Percentiles rank a stretch among this genome's conserved stretches.
phyloP scores from a whole-genome alignment of 2,329 filamentous ascomycete species.

The Coniochaeta sp. region DNA sequence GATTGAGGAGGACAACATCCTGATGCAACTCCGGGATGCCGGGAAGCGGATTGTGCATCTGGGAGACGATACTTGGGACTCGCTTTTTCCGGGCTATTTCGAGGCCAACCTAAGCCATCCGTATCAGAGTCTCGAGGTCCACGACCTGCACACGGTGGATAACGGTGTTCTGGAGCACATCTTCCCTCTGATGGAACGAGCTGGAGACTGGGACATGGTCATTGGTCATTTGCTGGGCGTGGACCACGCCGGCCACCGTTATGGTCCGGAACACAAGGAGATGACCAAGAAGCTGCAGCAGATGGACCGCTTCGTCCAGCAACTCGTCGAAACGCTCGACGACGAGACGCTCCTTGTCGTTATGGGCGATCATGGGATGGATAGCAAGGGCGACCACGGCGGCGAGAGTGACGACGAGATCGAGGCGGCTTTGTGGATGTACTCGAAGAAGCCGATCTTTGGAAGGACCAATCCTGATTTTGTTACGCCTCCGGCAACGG shows the following conservation, averaged over 20 bases:
- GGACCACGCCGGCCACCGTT: constrained; percentile 93
- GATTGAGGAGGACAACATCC: constrained; percentile 83
- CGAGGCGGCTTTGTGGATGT: constrained; percentile 96
- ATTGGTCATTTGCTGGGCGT: constrained; percentile 93
- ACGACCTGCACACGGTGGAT: constrained; percentile 94
- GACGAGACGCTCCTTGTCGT: constrained; percentile 84
- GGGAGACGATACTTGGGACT: constrained; percentile 96
- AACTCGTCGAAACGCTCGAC: constrained; percentile 66
- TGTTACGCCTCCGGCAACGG: constrained; percentile 54
- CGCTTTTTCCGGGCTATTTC: constrained; percentile 90
- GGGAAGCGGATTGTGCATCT: constrained; percentile 77
- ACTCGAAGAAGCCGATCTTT: constrained; percentile 80
- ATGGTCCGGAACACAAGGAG: constrained; percentile 84
- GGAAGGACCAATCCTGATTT: constrained; percentile 63
- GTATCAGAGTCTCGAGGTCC: constrained; percentile 97
- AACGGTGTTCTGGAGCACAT: constrained; percentile 91
- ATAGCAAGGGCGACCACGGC: constrained; percentile 94
- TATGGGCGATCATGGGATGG: constrained; percentile 99
- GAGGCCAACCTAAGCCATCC: constrained; percentile 76
- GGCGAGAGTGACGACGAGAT: constrained; percentile 96
- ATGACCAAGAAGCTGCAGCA: constrained; percentile 88
- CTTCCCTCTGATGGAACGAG: constrained; percentile 69
- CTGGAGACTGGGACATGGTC: constrained; percentile 81
- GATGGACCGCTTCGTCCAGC: constrained; percentile 76
- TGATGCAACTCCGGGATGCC: constrained; percentile 59